These are phyloP conservation scores for Rheum nobile DNA, from an alignment of 148 eudicot species.

Conservation along the genomic window DNA sequence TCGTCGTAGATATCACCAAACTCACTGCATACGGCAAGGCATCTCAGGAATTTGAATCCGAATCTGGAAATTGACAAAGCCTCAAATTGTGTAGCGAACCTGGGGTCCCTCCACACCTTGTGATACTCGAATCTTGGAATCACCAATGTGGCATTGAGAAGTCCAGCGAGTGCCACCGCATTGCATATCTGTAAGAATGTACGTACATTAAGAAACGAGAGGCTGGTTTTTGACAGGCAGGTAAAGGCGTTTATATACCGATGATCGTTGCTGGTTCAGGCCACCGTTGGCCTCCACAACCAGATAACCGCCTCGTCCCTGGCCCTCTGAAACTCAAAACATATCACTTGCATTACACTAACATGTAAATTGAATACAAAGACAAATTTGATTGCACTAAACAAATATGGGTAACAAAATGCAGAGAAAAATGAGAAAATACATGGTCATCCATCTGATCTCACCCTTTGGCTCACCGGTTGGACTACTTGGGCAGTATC, in stretches of 20 bases:
- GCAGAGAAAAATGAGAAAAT: background rate
- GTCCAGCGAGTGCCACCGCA: slow-evolving; percentile 86
- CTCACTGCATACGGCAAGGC: slow-evolving; percentile 24
- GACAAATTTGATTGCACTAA: background rate
- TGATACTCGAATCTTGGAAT: slow-evolving; percentile 70
- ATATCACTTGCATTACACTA: background rate
- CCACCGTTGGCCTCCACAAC: slow-evolving; percentile 87
- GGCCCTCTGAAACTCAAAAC: slow-evolving; percentile 12
- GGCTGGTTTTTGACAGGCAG: background rate
- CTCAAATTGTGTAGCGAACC: slow-evolving; percentile 20
- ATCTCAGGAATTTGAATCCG: background rate
- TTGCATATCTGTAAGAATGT: slow-evolving; percentile 60
- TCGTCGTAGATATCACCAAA: slow-evolving; percentile 71
- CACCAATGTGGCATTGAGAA: slow-evolving; percentile 59
- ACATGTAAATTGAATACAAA: background rate
- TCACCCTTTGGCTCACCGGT: background rate
- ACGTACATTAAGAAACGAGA: background rate
- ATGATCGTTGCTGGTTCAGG: slow-evolving; percentile 80
- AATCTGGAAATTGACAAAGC: background rate
- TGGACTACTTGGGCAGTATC: slow-evolving; percentile 3
- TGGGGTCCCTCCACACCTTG: slow-evolving; percentile 77
- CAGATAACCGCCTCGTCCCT: slow-evolving; percentile 29
- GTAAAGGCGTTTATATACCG: slow-evolving; percentile 32
- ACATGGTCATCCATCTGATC: background rate
- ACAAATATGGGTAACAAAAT: background rate